These are phyloP conservation scores for Casaregolazyma suthepensis DNA, from an alignment of 1,139 yeast species.

Conservation along the genomic window DNA sequence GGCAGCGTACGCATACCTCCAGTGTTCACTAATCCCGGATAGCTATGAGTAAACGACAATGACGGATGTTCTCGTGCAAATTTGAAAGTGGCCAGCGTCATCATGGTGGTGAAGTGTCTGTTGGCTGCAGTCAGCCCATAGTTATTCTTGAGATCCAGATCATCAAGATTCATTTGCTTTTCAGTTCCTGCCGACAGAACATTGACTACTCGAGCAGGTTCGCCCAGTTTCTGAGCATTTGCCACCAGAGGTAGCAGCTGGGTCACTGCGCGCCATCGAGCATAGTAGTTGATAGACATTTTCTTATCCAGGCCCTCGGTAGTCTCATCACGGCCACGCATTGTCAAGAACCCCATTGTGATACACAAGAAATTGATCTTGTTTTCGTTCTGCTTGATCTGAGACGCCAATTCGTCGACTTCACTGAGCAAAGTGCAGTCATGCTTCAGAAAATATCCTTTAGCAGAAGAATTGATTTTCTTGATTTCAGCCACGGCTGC, in stretches of 20 bases:
- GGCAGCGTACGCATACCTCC: slow-evolving; percentile 22
- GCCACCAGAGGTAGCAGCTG: slow-evolving; percentile 24
- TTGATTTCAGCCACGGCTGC: slow-evolving; percentile 20
- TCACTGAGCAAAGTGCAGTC: slow-evolving; percentile 25
- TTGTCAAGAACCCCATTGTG: slow-evolving; percentile 22
- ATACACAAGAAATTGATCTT: slow-evolving; percentile 27
- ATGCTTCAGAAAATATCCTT: slow-evolving; percentile 22
- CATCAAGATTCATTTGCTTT: slow-evolving; percentile 20
- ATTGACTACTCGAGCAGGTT: slow-evolving; percentile 27
- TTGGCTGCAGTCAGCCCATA: slow-evolving; percentile 10
- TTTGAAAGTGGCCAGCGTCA: slow-evolving; percentile 21
- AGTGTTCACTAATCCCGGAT: slow-evolving; percentile 29
- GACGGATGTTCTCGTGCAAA: slow-evolving; percentile 26
- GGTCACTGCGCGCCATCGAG: slow-evolving; percentile 25
- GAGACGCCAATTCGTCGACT: slow-evolving; percentile 21
- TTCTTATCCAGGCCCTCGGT: slow-evolving; percentile 28
- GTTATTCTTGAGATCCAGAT: slow-evolving; percentile 22
- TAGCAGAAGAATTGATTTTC: slow-evolving; percentile 22
- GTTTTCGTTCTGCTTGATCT: slow-evolving; percentile 21
- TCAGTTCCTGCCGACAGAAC: slow-evolving; percentile 27
- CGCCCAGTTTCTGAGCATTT: slow-evolving; percentile 22
- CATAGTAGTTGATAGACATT: slow-evolving; percentile 27
- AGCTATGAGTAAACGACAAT: slow-evolving; percentile 25
- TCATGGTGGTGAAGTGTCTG: slow-evolving; percentile 18
- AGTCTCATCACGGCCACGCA: slow-evolving; percentile 23